Evolutionary conservation across 2,329 filamentous ascomycete genomes (phyloP), one percentile per base, ranked within the genome.

Genomic region (Tolypocladium album): DNA sequence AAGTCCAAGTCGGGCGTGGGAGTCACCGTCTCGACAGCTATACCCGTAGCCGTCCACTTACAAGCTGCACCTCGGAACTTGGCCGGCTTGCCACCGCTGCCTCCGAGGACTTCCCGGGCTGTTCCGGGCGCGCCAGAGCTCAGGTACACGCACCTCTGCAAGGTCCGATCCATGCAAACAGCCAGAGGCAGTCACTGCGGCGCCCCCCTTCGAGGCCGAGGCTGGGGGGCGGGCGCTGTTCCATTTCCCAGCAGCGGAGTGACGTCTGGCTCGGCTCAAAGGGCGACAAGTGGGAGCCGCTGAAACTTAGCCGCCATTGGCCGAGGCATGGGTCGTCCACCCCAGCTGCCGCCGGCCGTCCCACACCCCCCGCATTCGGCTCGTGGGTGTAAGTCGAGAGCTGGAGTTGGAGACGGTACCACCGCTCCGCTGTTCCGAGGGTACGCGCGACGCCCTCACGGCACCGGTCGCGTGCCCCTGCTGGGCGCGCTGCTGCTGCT

Each of bases 301-400:
- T 24, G 36, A 55, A 55, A 13, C n/a, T 60, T 69, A 70, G 69
- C 74, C 72, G 70, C 72, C 71, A 76, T 78, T 78, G 76, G 74
- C 74, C 77, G 73, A 78, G 72, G 73, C 56, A 15, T 17, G 17
- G 11, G 53, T 4, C 12, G 5, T 2, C 13, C 24, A 12, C 55
- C 45, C 36, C 55, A 42, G 31, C 50, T 36, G 50, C 50, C 50
- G 50, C 8, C 31, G 43, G 50, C 31, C 20, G 50, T n/a, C 31
- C 50, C 50, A 15, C 55, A 42, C 43, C 43, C 55, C 55, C 55
- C 55, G 55, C 55, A 42, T 56, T 22, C 55, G 36, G 55, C 50
- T 53, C 31, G 47, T 36, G 9, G 27, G 50, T 53, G 50, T 53
- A 53, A 53, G 50, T 53, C 8, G 31, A 2, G 11, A 36, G 34